phyloP scores from a whole-genome alignment of 352 stramenopile species.

The Phytophthora pini region DNA sequence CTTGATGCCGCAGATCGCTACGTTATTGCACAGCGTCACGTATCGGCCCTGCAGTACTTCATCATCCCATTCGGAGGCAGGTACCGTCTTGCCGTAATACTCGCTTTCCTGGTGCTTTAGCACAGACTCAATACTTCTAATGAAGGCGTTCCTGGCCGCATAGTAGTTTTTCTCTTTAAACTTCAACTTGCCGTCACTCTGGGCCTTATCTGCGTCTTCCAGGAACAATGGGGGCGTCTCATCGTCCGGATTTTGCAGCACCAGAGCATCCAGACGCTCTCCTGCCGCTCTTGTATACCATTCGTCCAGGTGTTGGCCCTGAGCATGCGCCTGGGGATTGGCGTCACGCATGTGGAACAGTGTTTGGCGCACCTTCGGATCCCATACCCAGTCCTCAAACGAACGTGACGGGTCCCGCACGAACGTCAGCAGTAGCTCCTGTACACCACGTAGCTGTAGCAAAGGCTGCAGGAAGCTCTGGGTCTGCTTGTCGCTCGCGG shows the following conservation, averaged over 20 bases:
- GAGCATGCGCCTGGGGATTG: constrained; percentile 32
- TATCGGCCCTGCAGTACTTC: constrained; percentile 44
- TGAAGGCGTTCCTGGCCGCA: constrained; percentile 73
- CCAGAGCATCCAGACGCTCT: constrained; percentile 22
- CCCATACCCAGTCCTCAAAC: constrained; percentile 85
- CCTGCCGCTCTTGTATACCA: constrained; percentile 50
- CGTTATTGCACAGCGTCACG: constrained; percentile 78
- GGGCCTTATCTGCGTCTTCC: constrained; percentile 49
- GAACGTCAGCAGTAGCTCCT: constrained; percentile 79
- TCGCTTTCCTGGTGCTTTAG: constrained; percentile 51
- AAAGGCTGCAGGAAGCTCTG: constrained; percentile 63
- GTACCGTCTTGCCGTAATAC: constrained; percentile 50
- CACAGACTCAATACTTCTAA: constrained; percentile 48
- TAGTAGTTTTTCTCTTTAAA: constrained; percentile 73
- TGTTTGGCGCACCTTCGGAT: constrained; percentile 62
- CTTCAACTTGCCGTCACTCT: constrained; percentile 69
- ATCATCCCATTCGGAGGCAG: constrained; percentile 53
- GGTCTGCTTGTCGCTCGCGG: constrained; percentile 54
- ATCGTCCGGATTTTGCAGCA: constrained; percentile 30
- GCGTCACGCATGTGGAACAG: constrained; percentile 51
- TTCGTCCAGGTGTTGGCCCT: constrained; percentile 42
- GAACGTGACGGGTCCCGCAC: constrained; percentile 56
- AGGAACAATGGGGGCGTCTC: constrained; percentile 35
- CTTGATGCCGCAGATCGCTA: constrained; percentile 83
- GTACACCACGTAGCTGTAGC: constrained; percentile 62